A percentile compares a stretch with the other conserved stretches of the same genome.
These are phyloP conservation scores for Clonostachys byssicola DNA, from an alignment of 2,329 filamentous ascomycete genomes.

Conservation along the genomic window DNA sequence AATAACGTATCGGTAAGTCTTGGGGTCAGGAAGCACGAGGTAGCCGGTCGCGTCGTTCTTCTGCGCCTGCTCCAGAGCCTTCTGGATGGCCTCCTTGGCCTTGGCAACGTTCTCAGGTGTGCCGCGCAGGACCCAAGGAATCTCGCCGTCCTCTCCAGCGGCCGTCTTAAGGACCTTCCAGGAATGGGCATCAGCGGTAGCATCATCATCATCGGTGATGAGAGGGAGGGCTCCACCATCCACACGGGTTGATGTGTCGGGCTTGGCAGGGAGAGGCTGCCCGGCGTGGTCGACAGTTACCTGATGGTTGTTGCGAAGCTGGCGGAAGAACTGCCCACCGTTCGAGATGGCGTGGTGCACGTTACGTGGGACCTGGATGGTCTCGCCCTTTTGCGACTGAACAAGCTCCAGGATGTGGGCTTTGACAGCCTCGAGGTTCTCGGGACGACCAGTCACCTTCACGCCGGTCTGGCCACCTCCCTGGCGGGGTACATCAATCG, in stretches of 20 bases:
- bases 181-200: constrained; percentile 64
- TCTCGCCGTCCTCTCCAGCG: constrained; percentile 63
- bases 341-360: constrained; percentile 83
- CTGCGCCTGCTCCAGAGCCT: constrained; percentile 67
- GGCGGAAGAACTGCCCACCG: constrained; percentile 91
- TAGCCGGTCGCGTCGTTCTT: constrained; percentile 76
- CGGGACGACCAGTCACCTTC: constrained; percentile 76
- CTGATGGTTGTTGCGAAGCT: constrained; percentile 77
- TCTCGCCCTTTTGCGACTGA: constrained; percentile 86
- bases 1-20: constrained; percentile 85
- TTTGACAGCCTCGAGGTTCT: constrained; percentile 80
- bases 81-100: constrained; percentile 70
- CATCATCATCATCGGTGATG: constrained; percentile 80
- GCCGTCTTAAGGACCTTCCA: constrained; percentile 74
- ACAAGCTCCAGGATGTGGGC: constrained; percentile 74
- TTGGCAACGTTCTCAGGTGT: constrained; percentile 74
- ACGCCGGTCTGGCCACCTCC: constrained; percentile 79
- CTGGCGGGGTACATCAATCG: constrained; percentile 87
- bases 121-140: constrained; percentile 88
- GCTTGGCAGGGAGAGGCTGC: constrained; percentile 69
- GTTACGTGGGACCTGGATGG: constrained; percentile 74
- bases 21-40: constrained; percentile 83
- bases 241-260: constrained; percentile 47
- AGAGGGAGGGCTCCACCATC: constrained; percentile 71
- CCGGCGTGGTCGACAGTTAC: constrained; percentile 92